phyloP scores from a whole-genome alignment of 139 green algal genomes.

The Asterochloris sp. region DNA sequence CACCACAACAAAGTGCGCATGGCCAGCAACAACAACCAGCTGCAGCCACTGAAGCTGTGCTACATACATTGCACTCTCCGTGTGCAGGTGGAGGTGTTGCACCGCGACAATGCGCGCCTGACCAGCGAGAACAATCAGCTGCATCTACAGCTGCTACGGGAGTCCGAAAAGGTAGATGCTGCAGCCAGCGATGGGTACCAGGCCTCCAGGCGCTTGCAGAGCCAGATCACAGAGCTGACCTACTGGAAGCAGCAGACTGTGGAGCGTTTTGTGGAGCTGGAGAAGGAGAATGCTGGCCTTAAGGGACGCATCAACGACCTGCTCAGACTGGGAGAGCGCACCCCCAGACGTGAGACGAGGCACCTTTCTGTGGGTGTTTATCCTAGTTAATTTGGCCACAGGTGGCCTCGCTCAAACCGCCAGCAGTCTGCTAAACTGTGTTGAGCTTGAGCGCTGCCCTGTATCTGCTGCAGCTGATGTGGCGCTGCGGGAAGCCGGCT shows the following conservation, averaged over 20 bases:
- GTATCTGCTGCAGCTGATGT: no score
- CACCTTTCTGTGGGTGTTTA: no score
- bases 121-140: slow-evolving; percentile 63
- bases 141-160: slow-evolving; percentile 59
- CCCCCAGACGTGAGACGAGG: neutral
- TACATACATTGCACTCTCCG: neutral
- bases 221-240: slow-evolving; percentile 28
- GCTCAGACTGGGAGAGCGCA: slow-evolving; percentile 6
- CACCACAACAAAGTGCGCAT: no score
- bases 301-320: slow-evolving; percentile 19
- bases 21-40: no score
- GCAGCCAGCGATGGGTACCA: slow-evolving; percentile 35
- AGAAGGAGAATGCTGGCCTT: slow-evolving; percentile 60
- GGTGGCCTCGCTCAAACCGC: no score
- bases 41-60: no score
- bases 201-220: slow-evolving; percentile 25
- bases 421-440: no score
- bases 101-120: slow-evolving; percentile 46
- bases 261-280: slow-evolving; percentile 30
- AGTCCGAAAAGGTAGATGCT: slow-evolving; percentile 44
- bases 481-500: no score
- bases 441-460: no score
- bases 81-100: slow-evolving; percentile 56
- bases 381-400: no score
- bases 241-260: slow-evolving; percentile 52